Evolutionary conservation across 208 protist genomes (phyloP), one percentile per base, ranked within the genome.

Genomic region (Wallacemonas collosoma): DNA sequence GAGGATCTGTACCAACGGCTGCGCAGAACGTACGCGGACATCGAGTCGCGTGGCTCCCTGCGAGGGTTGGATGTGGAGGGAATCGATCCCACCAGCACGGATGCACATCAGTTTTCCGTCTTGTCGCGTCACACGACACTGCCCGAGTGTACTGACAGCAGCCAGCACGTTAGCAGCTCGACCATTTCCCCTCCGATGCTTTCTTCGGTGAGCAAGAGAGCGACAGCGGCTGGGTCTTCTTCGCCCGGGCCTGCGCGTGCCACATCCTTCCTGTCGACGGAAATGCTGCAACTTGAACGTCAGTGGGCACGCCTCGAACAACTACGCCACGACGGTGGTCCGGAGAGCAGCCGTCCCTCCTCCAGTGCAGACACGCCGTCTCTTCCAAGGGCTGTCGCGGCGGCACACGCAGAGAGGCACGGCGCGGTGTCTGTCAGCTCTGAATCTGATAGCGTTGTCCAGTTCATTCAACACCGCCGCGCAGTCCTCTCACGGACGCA

Each of bases 251-350:
- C 48, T 53, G 55, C 9, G 17, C 55, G 9, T 17, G 55, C 14
- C 55, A 60, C 9, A 12, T 57, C 72, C 41, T 47, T 73, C 35
- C 67, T 95, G 65, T 51, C 67, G 4, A 48, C 76, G 1, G 80
- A 93, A 50, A 70, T 95, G 68, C 65, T 85, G n/a, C 61, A 76
- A 62, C 68, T 95, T 17, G 90, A 95, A 67, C 81, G 75, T 62
- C 90, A 91, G 76, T 95, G 88, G 88, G 73, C 82, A 60, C 85
- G 87, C 3, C 73, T 94, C 69, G 84, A 90, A 69, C 77, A 84
- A 64, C 58, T 88, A 47, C 82, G 89, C 54, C 71, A 71, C 64
- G 50, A 75, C 56, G 38, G 75, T 48, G 54, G 75, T 61, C 60
- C 47, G 11, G 41, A 43, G 43, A 38, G 71, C 48, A 39, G 17